These are phyloP conservation scores for Tuber indicum DNA, from an alignment of 495 filamentous ascomycete species.

Conservation along the genomic window DNA sequence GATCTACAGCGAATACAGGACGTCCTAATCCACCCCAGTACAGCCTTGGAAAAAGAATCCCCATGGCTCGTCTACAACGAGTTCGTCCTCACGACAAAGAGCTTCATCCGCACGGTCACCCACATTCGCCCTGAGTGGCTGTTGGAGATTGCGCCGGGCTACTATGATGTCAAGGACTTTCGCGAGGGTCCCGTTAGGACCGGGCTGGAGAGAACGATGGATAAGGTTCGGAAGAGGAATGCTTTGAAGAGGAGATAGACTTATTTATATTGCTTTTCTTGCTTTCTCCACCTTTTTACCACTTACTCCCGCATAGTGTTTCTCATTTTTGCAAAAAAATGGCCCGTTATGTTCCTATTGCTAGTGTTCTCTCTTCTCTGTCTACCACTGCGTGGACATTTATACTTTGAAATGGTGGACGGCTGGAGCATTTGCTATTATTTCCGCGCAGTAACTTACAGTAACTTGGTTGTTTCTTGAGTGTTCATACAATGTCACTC, in stretches of 20 bases:
- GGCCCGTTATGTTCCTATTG: not conserved
- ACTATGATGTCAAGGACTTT: constrained; percentile 84
- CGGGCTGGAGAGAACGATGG: constrained; percentile 63
- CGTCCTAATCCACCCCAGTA: constrained; percentile 88
- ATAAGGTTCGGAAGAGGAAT: constrained; percentile 68
- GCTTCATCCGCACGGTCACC: constrained; percentile 70
- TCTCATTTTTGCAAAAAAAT: not conserved
- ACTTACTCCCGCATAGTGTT: not conserved
- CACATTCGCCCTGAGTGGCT: constrained; percentile 75
- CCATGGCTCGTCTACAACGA: constrained; percentile 99
- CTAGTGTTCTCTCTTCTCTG: not conserved
- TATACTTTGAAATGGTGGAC: not conserved
- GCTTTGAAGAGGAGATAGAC: constrained; percentile 48
- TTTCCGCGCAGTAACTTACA: not conserved
- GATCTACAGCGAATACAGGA: constrained; percentile 48
- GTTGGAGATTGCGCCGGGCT: constrained; percentile 82
- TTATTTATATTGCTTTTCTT: not conserved
- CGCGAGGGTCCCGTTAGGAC: constrained; percentile 77
- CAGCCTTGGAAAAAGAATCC: constrained; percentile 71
- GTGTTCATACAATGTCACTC: not conserved
- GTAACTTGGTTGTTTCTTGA: not conserved
- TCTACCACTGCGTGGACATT: not conserved
- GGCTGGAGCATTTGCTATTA: not conserved
- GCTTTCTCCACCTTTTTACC: not conserved
- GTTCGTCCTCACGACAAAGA: constrained; percentile 94